These are phyloP conservation scores for Cylindrotheca closterium DNA, from an alignment of 108 stramenopile genomes.

Conservation along the genomic window DNA sequence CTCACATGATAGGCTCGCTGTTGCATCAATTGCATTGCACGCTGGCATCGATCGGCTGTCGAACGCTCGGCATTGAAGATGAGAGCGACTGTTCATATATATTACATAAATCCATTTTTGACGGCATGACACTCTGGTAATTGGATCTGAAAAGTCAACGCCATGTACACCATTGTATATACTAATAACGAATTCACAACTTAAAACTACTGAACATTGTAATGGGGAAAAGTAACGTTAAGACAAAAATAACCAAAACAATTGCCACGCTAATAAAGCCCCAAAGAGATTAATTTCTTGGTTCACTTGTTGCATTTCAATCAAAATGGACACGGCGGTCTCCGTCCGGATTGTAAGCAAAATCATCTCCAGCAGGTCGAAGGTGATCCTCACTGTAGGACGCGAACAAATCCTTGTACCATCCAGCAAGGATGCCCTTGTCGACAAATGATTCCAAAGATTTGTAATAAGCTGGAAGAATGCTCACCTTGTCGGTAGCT, in stretches of 20 bases:
- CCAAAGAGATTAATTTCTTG: too few species aligned
- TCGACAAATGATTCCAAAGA: not conserved
- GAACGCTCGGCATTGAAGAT: not conserved
- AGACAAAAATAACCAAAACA: too few species aligned
- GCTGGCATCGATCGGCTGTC: conserved; percentile 13
- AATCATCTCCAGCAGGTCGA: not conserved
- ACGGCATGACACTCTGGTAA: too few species aligned
- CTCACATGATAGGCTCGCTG: conserved; percentile 26
- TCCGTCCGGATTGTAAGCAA: not conserved
- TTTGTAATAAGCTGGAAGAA: not conserved
- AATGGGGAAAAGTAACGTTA: too few species aligned
- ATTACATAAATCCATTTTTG: too few species aligned
- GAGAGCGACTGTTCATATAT: too few species aligned
- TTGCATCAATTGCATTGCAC: conserved; percentile 22
- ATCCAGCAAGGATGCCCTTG: not conserved
- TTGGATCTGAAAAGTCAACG: too few species aligned
- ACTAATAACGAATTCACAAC: too few species aligned
- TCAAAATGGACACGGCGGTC: not conserved
- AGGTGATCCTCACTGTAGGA: not conserved
- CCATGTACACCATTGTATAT: too few species aligned
- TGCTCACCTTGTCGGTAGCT: not conserved
- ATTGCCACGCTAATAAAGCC: too few species aligned
- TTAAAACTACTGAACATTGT: too few species aligned
- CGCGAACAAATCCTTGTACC: not conserved
- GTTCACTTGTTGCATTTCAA: too few species aligned